Conservation (phyloP, 2,329 filamentous ascomycete genomes). For the Myotisia sp. region DNA sequence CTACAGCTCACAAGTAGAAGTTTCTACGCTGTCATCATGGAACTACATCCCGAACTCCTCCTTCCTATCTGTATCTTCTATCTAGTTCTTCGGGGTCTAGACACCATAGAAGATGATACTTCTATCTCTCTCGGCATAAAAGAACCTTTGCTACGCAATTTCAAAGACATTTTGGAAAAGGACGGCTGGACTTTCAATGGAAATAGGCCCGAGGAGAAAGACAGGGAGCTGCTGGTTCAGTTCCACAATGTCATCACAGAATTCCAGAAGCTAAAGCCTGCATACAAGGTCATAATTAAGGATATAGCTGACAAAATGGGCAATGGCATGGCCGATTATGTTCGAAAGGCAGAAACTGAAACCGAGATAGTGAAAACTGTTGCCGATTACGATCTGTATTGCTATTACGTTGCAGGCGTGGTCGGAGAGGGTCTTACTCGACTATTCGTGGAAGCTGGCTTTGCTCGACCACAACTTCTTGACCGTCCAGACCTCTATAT, state of each 20-base stretch:
- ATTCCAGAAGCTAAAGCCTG: conserved; percentile 73
- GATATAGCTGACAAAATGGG: conserved; percentile 93
- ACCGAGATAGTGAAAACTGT: conserved; percentile 66
- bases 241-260: conserved; percentile 79
- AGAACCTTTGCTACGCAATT: conserved; percentile 70
- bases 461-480: conserved; percentile 73
- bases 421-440: conserved; percentile 87
- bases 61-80: conserved; percentile 87
- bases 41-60: conserved; percentile 86
- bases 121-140: conserved; percentile 70
- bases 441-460: conserved; percentile 72
- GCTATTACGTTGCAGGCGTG: conserved; percentile 96
- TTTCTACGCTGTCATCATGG: conserved; percentile 84
- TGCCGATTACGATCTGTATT: conserved; percentile 89
- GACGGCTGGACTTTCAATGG: conserved; percentile 85
- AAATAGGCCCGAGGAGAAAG: conserved; percentile 84
- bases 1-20: conserved; percentile 82
- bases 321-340: conserved; percentile 97
- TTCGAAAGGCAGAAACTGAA: conserved; percentile 66
- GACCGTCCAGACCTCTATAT: conserved; percentile 70
- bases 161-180: conserved; percentile 61
- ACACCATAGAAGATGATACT: conserved; percentile 99
- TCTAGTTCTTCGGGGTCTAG: conserved; percentile 74
- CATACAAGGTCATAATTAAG: conserved; percentile 73
- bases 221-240: conserved; percentile 78